Percentiles rank a stretch among this genome's conserved stretches.
These are phyloP conservation scores for Aureobasidium sp. DNA, from an alignment of 2,329 filamentous ascomycete species.

Conservation along the genomic window DNA sequence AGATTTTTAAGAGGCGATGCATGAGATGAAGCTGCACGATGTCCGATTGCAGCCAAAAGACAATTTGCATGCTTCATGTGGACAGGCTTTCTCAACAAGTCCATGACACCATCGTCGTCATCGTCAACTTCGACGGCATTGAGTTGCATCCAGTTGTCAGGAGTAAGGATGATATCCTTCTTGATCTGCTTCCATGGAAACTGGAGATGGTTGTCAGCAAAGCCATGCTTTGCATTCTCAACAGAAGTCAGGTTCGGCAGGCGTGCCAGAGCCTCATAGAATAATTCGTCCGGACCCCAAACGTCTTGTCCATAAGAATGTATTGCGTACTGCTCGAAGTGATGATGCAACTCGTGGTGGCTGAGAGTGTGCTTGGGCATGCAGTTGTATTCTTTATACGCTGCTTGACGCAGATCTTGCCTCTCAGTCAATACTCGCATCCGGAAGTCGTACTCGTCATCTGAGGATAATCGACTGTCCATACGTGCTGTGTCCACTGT, in stretches of 20 bases:
- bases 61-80: conserved; percentile 2
- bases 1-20: not conserved
- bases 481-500: not conserved
- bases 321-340: not conserved
- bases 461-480: not conserved
- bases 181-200: conserved; percentile 17
- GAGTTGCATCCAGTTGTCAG: conserved; percentile 17
- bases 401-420: not conserved
- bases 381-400: not conserved
- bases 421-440: not conserved
- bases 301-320: conserved; percentile 13
- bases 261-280: conserved; percentile 16
- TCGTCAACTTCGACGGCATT: not conserved
- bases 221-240: conserved; percentile 14
- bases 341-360: not conserved
- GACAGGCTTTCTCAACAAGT: not conserved
- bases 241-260: conserved; percentile 17
- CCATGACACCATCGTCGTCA: not conserved
- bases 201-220: conserved; percentile 13
- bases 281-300: conserved; percentile 9
- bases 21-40: not conserved
- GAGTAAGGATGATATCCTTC: conserved; percentile 13
- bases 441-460: not conserved
- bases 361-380: conserved; percentile 15
- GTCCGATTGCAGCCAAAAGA: not conserved